These are phyloP conservation scores for Pseudogymnoascus sp. DNA, from an alignment of 2,329 filamentous ascomycete species.

Conservation along the genomic window DNA sequence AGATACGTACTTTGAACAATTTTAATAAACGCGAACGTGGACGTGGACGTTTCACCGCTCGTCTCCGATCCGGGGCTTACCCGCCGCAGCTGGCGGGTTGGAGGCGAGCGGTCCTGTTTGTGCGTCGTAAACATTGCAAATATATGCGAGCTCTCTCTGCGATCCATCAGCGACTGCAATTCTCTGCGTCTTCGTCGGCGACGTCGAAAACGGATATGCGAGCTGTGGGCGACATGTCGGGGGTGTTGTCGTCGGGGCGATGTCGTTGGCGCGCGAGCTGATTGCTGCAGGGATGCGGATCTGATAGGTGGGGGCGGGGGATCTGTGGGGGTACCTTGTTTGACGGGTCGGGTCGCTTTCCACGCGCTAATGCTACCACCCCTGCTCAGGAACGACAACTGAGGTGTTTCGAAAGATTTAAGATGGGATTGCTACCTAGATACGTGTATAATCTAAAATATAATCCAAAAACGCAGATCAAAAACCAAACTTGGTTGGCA, in stretches of 20 bases:
- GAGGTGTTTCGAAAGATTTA: not conserved
- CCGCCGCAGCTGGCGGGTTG: too few relatives aligned
- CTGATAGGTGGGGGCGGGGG: too few relatives aligned
- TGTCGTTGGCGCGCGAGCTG: too few relatives aligned
- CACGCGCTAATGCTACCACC: not conserved
- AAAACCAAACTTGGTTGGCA: not conserved
- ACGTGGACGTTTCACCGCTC: too few relatives aligned
- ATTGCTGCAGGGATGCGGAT: not conserved
- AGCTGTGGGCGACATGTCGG: not conserved
- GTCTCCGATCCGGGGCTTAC: too few relatives aligned
- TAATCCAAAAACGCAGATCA: not conserved
- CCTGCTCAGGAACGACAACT: not conserved
- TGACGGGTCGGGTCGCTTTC: not conserved
- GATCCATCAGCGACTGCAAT: not conserved
- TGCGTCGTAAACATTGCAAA: too few relatives aligned
- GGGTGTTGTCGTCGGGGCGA: not conserved
- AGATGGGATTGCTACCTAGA: not conserved
- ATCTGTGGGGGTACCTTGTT: not conserved
- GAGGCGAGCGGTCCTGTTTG: too few relatives aligned
- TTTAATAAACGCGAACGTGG: too few relatives aligned
- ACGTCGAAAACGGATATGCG: not conserved
- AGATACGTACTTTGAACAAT: too few relatives aligned
- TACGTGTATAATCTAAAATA: not conserved
- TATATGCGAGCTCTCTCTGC: too few relatives aligned
- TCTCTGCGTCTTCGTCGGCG: not conserved